phyloP scores from a whole-genome alignment of 305 asterid species.

The Fraxinus sp. region DNA sequence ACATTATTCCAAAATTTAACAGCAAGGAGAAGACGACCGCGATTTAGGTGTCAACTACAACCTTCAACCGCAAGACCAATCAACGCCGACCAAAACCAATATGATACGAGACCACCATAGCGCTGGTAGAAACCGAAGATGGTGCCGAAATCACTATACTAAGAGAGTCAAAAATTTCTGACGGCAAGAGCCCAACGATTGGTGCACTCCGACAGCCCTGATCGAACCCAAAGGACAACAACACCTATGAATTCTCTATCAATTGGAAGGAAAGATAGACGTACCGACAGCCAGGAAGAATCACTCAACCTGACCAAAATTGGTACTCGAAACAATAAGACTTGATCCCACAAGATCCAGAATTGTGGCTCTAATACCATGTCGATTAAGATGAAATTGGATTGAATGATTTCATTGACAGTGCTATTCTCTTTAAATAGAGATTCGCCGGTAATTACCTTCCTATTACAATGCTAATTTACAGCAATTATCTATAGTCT shows the following conservation, averaged over 20 bases:
- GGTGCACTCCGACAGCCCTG: background rate
- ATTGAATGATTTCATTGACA: background rate
- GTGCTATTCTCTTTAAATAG: background rate
- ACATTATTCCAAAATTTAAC: too few species aligned
- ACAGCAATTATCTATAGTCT: background rate
- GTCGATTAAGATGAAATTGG: background rate
- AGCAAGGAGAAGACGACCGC: background rate
- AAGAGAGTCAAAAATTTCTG: background rate
- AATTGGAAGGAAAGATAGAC: too few species aligned
- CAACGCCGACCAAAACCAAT: background rate
- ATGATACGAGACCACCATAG: background rate
- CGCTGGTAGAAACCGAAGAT: background rate
- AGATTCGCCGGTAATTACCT: background rate
- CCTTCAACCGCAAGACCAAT: background rate
- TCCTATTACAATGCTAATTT: background rate
- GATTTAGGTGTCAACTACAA: background rate
- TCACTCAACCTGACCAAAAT: too few species aligned
- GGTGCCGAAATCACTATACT: background rate
- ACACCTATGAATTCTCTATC: too few species aligned
- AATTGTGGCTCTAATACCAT: too few species aligned
- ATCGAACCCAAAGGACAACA: too few species aligned
- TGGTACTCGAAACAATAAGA: too few species aligned
- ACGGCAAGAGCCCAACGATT: background rate
- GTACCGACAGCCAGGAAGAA: too few species aligned
- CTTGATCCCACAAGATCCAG: too few species aligned